Evolutionary conservation across 192 early-diverging fungal genomes (phyloP).

Genomic region (Chytriomyces confervae): DNA sequence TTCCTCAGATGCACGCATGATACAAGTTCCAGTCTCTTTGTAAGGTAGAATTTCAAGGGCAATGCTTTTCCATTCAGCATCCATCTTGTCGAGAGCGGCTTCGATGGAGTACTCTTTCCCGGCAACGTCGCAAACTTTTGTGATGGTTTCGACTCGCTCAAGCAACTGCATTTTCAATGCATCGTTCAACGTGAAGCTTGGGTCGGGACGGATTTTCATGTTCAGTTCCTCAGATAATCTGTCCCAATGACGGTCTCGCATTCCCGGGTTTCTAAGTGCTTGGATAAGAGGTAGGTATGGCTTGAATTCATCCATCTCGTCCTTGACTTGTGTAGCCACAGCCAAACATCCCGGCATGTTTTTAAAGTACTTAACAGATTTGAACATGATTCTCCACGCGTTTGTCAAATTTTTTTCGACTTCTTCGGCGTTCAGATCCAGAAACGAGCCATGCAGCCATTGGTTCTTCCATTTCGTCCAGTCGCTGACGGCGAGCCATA

Average conservation of each 20-base stretch:
- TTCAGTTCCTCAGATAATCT: conserved; percentile 56
- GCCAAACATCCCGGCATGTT: conserved; percentile 52
- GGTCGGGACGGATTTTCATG: conserved; percentile 58
- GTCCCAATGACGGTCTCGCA: conserved; percentile 69
- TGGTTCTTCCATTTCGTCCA: conserved; percentile 64
- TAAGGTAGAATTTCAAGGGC: conserved; percentile 61
- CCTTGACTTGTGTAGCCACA: conserved; percentile 62
- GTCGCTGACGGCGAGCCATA: conserved; percentile 62
- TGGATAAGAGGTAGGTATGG: conserved; percentile 65
- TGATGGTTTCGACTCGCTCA: conserved; percentile 58
- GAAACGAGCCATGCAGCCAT: conserved; percentile 62
- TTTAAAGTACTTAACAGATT: conserved; percentile 64
- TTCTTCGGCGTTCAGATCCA: conserved; percentile 63
- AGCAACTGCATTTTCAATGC: conserved; percentile 61
- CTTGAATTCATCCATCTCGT: conserved; percentile 69
- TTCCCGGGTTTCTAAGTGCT: conserved; percentile 65
- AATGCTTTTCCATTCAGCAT: conserved; percentile 61
- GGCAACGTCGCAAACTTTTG: conserved; percentile 66
- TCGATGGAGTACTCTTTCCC: conserved; percentile 71
- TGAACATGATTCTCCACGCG: conserved; percentile 62
- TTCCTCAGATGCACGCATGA: conserved; percentile 68
- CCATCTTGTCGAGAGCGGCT: conserved; percentile 67
- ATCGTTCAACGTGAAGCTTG: conserved; percentile 54
- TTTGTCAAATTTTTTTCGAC: conserved; percentile 64
- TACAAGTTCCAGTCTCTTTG: conserved; percentile 66